Evolutionary conservation across 1,284 basidiomycete species (phyloP).

Genomic region (Irpex sp.): DNA sequence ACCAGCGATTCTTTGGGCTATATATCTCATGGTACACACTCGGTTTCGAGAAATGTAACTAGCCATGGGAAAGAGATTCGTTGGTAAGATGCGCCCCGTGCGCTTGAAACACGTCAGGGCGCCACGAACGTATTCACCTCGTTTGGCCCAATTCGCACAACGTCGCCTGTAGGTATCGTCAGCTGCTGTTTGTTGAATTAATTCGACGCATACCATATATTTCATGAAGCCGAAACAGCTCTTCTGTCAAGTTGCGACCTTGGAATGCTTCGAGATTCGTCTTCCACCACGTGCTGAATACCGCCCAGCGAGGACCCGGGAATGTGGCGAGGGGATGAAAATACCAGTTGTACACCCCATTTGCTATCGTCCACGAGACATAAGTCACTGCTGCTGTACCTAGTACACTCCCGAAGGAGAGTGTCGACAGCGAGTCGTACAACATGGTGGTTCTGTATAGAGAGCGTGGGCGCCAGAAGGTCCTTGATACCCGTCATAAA

Average conservation of each 20-base stretch:
- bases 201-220: conserved; percentile 17
- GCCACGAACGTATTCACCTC: conserved; percentile 7
- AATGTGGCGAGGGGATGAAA: conserved; percentile 22
- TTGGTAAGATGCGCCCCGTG: too few relatives aligned
- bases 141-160: conserved; percentile 22
- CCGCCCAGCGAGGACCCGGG: conserved; percentile 22
- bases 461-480: not conserved
- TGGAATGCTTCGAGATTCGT: conserved; percentile 16
- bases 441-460: not conserved
- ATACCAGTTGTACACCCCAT: conserved; percentile 17
- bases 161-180: conserved; percentile 13
- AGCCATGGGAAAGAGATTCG: not conserved
- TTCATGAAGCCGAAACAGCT: conserved; percentile 17
- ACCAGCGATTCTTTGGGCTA: conserved; percentile 21
- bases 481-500: not conserved
- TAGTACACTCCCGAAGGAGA: not conserved
- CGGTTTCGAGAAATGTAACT: conserved; percentile 32
- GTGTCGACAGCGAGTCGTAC: not conserved
- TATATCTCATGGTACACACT: conserved; percentile 29
- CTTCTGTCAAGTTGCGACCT: conserved; percentile 11
- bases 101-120: not conserved
- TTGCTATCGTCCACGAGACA: not conserved
- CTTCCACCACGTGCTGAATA: conserved; percentile 18
- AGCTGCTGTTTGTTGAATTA: not conserved
- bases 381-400: not conserved